phyloP scores from a whole-genome alignment of 495 filamentous ascomycete species.

The Parmelia sp. region DNA sequence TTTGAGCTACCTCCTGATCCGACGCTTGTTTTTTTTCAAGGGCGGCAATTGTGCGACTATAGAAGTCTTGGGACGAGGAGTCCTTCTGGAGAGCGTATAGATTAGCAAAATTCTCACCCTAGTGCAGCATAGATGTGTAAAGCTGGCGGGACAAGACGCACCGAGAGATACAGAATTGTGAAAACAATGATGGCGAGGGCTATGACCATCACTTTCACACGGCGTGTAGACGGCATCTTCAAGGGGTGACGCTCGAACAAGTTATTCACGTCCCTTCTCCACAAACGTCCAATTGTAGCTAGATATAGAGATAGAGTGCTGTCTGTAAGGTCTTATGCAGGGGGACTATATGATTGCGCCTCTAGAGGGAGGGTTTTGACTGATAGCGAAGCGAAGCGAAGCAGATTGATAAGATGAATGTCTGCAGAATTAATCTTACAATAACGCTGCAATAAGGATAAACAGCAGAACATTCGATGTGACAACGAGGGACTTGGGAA shows the following conservation, averaged over 20 bases:
- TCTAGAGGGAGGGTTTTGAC: not conserved
- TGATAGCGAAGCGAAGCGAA: not conserved
- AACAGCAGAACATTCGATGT: not conserved
- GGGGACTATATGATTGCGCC: not conserved
- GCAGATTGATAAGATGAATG: not conserved
- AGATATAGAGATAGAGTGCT: not conserved
- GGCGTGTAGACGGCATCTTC: constrained; percentile 64
- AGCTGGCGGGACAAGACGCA: constrained; percentile 24
- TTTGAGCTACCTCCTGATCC: constrained; percentile 33
- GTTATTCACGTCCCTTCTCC: not conserved
- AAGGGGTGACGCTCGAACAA: not conserved
- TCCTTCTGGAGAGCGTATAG: constrained; percentile 35
- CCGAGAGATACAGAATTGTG: constrained; percentile 58
- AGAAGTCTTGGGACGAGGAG: constrained; percentile 46
- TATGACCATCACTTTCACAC: constrained; percentile 54
- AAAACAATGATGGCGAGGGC: constrained; percentile 51
- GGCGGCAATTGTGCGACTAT: constrained; percentile 43
- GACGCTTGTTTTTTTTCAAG: constrained; percentile 38
- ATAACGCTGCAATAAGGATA: not conserved
- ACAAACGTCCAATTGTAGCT: not conserved
- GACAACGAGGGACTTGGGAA: not conserved
- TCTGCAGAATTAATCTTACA: not conserved
- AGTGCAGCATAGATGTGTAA: not conserved
- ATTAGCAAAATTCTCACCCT: not conserved
- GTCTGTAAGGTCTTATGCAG: not conserved